phyloP scores from a whole-genome alignment of 2,329 filamentous ascomycete species.

The Penicillium sp. region DNA sequence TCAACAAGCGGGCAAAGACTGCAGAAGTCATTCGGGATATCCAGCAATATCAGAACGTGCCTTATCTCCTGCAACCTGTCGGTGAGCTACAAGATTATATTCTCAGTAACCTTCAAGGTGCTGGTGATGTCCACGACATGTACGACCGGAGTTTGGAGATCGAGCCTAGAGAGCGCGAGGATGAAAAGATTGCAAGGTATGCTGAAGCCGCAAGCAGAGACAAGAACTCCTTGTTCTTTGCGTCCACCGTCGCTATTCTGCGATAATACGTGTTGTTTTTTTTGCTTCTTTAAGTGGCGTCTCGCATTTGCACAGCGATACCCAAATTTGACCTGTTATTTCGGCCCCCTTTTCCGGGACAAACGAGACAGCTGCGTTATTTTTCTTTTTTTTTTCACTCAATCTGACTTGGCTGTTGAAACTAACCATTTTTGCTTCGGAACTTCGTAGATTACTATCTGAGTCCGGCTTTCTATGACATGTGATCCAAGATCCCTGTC shows the following conservation, averaged over 20 bases:
- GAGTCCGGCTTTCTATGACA: slow-evolving; percentile 48
- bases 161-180: slow-evolving; percentile 92
- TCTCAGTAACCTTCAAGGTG: slow-evolving; percentile 89
- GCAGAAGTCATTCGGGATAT: slow-evolving; percentile 98
- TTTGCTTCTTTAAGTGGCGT: slow-evolving; percentile 10
- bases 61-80: slow-evolving; percentile 87
- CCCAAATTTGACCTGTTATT: slow-evolving; percentile 28
- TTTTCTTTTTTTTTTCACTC: slow-evolving; percentile 14
- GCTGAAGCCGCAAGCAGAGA: slow-evolving; percentile 39
- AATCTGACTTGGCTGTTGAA: slow-evolving; percentile 23
- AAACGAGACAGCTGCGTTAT: slow-evolving; percentile 3
- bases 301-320: slow-evolving; percentile 29
- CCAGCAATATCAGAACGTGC: slow-evolving; percentile 96
- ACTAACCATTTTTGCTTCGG: slow-evolving; percentile 33
- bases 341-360: slow-evolving; percentile 9
- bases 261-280: slow-evolving; percentile 28
- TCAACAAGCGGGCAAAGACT: slow-evolving; percentile 95
- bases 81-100: slow-evolving; percentile 95
- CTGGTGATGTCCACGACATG: slow-evolving; percentile 97
- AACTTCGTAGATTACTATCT: slow-evolving; percentile 44
- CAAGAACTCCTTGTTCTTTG: slow-evolving; percentile 33
- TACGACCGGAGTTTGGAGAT: slow-evolving; percentile 94
- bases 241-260: slow-evolving; percentile 33
- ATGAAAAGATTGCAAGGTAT: slow-evolving; percentile 99
- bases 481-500: slow-evolving; percentile 21